Conservation (phyloP, 345 rosid species). For the Streptanthus diversifolius region DNA sequence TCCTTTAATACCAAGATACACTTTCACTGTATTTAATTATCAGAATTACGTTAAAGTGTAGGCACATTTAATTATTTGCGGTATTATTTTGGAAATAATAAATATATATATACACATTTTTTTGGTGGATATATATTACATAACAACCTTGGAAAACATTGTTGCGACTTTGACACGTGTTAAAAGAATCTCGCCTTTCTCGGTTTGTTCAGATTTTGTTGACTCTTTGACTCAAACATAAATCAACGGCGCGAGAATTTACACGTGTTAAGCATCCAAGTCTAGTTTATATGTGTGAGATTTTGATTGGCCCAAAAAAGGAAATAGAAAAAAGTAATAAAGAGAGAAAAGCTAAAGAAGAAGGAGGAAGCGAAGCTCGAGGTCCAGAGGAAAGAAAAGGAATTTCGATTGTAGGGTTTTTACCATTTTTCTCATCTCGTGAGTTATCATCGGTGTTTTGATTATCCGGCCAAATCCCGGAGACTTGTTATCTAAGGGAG, state of each 20-base stretch:
- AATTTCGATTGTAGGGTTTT: slow-evolving; percentile 31
- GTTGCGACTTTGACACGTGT: slow-evolving; percentile 25
- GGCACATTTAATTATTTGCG: neutral
- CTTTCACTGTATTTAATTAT: neutral
- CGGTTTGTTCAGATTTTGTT: slow-evolving; percentile 22
- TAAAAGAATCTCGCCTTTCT: slow-evolving; percentile 14
- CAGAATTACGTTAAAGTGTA: neutral
- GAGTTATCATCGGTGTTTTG: neutral
- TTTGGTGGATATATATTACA: slow-evolving; percentile 8
- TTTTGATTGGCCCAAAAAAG: slow-evolving; percentile 18
- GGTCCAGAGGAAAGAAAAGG: neutral
- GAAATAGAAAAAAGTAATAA: neutral
- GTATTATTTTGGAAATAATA: neutral
- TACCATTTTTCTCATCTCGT: neutral
- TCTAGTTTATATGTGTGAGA: neutral
- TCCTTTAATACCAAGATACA: neutral
- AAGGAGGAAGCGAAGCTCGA: slow-evolving; percentile 15
- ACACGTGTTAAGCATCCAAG: slow-evolving; percentile 25
- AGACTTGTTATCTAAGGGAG: slow-evolving; percentile 12
- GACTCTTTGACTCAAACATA: slow-evolving; percentile 27
- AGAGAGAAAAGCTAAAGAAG: slow-evolving; percentile 22
- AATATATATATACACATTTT: neutral
- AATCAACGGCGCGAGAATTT: slow-evolving; percentile 3
- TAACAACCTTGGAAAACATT: slow-evolving; percentile 5
- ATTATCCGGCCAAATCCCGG: slow-evolving; percentile 40